Base-by-base conservation (phyloP, 495 filamentous ascomycete species). In the Cudoniella acicularis region DNA sequence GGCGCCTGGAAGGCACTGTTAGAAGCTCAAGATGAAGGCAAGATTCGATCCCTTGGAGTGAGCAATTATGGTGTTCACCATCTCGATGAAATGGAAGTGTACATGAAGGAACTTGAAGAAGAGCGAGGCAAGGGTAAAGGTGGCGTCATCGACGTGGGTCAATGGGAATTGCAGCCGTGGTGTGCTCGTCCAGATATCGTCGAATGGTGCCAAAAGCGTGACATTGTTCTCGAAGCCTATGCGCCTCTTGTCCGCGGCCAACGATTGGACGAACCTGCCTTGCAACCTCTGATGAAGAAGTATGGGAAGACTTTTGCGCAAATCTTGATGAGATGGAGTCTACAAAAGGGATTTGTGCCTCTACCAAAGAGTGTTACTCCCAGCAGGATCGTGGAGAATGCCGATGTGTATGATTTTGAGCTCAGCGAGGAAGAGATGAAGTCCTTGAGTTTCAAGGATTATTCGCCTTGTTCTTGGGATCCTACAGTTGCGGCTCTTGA, bases 141-240 rank as follows among this genome's bases (percentile, higher is more conserved):
- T 10, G 90, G 89, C 2, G 73, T 90, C 20, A 79, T 97, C 65
- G 85, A 83, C 51, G 89, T 96, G 8, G 90, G 89, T 10, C 92
- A 96, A 70, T 89, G 90, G 67, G 92, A 97, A 73, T 75, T 97
- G 17, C 93, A 98, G 67, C 92, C 92, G 0, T 96, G 90, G 90
- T 83, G 87, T n/a, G 76, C 83, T 2, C 77, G 92, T 10, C 75
- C 77, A 6, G 89, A 94, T 63, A 87, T 98, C 25, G 84, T 85
- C 10, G 77, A 83, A 49, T 96, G 92, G 88, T 86, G 87, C 63
- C 65, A 78, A 57, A 76, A 84, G 66, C 76, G 86, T 25, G 83
- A 84, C 18, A 78, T 93, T 4, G 72, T 91, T 24, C 72, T 94
- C 20, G 79, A 96, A 74, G 92, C 91, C 1, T 96, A 95, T 67